Conservation (phyloP, 2,329 filamentous ascomycete genomes). For the Colletotrichum spaethianum region DNA sequence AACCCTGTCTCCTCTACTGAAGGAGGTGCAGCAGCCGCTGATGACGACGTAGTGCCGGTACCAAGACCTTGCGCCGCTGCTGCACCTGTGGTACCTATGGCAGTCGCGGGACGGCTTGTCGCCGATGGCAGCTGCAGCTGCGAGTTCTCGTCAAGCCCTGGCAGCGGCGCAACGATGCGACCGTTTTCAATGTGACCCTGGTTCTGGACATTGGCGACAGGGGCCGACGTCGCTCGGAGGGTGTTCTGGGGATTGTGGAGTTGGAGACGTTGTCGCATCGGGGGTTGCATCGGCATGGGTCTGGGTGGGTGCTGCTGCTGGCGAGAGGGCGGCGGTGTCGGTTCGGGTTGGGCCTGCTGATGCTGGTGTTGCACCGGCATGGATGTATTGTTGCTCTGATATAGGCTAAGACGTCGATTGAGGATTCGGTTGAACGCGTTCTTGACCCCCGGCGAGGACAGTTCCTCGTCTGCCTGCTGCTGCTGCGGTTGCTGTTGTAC, state of each 20-base stretch:
- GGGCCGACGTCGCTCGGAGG: conserved; percentile 12
- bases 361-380: conserved; percentile 3
- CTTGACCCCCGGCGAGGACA: conserved; percentile 23
- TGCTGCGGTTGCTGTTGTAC: conserved; percentile 1
- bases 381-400: not conserved
- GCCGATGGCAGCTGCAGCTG: conserved; percentile 20
- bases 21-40: conserved; percentile 15
- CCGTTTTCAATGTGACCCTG: conserved; percentile 34
- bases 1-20: conserved; percentile 28
- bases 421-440: conserved; percentile 27
- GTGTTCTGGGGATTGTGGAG: conserved; percentile 42
- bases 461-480: not conserved
- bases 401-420: conserved; percentile 20
- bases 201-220: conserved; percentile 20
- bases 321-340: conserved; percentile 19
- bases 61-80: conserved; percentile 17
- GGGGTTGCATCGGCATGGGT: conserved; percentile 36
- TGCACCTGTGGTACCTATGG: not conserved
- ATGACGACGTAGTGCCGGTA: conserved; percentile 11
- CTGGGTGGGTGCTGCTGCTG: conserved; percentile 3
- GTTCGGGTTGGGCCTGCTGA: conserved; percentile 21
- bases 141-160: conserved; percentile 31
- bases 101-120: conserved; percentile 11
- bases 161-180: conserved; percentile 31
- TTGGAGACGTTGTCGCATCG: conserved; percentile 36